Conservation (phyloP, 192 early-diverging fungal genomes). For the Rhizophlyctis rosea region DNA sequence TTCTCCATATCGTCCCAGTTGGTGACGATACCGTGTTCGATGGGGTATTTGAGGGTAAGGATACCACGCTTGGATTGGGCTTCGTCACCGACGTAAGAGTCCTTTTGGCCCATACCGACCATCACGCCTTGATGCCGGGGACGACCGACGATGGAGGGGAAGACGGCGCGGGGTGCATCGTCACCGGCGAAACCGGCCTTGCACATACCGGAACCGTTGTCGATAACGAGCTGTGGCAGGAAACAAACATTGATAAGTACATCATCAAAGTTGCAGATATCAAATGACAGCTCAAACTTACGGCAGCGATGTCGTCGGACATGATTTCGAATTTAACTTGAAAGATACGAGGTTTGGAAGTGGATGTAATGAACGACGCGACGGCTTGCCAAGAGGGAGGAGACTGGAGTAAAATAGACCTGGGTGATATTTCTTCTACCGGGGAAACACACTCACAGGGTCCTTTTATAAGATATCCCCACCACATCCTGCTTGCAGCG, state of each 20-base stretch:
- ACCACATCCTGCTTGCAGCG: too few species aligned
- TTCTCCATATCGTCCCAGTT: constrained; percentile 81
- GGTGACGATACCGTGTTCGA: constrained; percentile 73
- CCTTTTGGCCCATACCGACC: constrained; percentile 73
- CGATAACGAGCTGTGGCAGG: constrained; percentile 50
- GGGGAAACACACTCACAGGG: too few species aligned
- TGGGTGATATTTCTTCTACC: too few species aligned
- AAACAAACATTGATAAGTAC: not conserved
- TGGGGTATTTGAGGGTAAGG: constrained; percentile 67
- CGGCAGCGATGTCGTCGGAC: constrained; percentile 44
- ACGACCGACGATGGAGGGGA: constrained; percentile 69
- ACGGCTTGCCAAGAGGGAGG: too few species aligned
- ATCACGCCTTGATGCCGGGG: constrained; percentile 69
- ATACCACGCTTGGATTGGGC: constrained; percentile 72
- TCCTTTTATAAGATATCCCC: too few species aligned
- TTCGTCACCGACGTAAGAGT: constrained; percentile 72
- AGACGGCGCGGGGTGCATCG: constrained; percentile 64
- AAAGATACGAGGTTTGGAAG: constrained; percentile 2
- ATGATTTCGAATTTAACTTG: constrained; percentile 14
- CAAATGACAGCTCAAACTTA: constrained; percentile 15
- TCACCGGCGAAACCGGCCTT: constrained; percentile 72
- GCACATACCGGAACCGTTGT: constrained; percentile 73
- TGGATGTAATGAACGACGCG: not conserved
- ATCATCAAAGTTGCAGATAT: not conserved
- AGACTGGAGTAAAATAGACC: too few species aligned